A percentile compares a stretch with the other conserved stretches of the same genome.
These are phyloP conservation scores for Ustilago bromivora DNA, from an alignment of 1,284 basidiomycete species.

Conservation along the genomic window DNA sequence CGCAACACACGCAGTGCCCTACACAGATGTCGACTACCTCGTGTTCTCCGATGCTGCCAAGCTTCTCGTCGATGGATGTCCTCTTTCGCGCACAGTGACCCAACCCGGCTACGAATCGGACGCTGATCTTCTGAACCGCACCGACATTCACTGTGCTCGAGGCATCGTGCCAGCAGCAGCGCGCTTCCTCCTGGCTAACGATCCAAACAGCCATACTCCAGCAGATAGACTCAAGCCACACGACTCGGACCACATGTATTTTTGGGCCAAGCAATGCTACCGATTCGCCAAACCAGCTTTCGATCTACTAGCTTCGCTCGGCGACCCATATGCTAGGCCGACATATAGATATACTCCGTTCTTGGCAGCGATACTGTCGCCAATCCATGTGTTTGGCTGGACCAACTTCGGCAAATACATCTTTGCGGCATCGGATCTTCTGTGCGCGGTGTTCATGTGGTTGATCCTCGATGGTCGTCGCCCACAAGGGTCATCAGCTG, in stretches of 20 bases:
- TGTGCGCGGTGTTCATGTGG: constrained; percentile 84
- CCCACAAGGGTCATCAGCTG: constrained; percentile 32
- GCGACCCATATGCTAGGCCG: constrained; percentile 88
- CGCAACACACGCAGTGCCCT: constrained; percentile 83
- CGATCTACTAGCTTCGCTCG: constrained; percentile 53
- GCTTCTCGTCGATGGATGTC: constrained; percentile 53
- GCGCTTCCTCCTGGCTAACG: constrained; percentile 74
- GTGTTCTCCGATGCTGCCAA: constrained; percentile 91
- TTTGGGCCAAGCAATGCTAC: constrained; percentile 40
- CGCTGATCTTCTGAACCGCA: constrained; percentile 48
- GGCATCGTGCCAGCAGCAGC: constrained; percentile 58
- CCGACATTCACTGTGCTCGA: constrained; percentile 54
- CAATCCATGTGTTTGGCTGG: constrained; percentile 76
- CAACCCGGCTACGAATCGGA: constrained; percentile 41
- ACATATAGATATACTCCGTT: constrained; percentile 98
- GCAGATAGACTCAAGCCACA: constrained; percentile 34
- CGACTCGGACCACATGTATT: constrained; percentile 43
- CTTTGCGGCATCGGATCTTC: constrained; percentile 86
- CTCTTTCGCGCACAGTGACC: constrained; percentile 49
- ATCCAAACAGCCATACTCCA: constrained; percentile 43
- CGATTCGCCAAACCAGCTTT: constrained; percentile 53
- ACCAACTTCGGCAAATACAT: constrained; percentile 80
- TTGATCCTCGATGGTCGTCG: constrained; percentile 72
- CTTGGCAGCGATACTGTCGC: constrained; percentile 83
- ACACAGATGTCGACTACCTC: constrained; percentile 96